Conservation (phyloP, 2,329 filamentous ascomycete genomes). For the Ophiostoma sp. region DNA sequence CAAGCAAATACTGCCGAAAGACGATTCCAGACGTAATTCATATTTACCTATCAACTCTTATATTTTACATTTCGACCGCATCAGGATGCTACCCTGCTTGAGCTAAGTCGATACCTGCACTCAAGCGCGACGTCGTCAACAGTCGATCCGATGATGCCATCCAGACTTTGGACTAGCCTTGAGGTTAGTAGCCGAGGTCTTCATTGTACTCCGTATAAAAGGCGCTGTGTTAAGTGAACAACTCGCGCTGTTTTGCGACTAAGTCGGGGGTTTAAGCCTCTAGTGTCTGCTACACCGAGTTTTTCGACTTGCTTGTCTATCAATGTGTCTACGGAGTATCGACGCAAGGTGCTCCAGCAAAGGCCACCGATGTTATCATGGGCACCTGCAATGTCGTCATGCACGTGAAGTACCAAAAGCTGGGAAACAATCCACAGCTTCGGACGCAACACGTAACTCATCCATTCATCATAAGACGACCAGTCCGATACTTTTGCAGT, state of each 20-base stretch:
- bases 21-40: too few relatives aligned
- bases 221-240: not conserved
- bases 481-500: too few relatives aligned
- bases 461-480: not conserved
- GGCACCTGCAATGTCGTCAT: slow-evolving; percentile 20
- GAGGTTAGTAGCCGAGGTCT: not conserved
- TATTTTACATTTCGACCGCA: not conserved
- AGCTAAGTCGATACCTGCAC: not conserved
- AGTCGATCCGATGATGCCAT: slow-evolving; percentile 21
- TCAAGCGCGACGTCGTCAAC: slow-evolving; percentile 17
- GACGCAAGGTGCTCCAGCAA: not conserved
- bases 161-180: not conserved
- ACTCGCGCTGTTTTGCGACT: not conserved
- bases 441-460: not conserved
- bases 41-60: too few relatives aligned
- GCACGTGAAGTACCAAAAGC: slow-evolving; percentile 1
- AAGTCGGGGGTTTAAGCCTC: not conserved
- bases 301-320: not conserved
- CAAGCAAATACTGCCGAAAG: not conserved
- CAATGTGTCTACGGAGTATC: too few relatives aligned
- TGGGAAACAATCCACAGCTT: not conserved
- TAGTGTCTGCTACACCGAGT: not conserved
- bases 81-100: not conserved
- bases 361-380: slow-evolving; percentile 17
- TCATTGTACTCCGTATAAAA: too few relatives aligned